Percentiles rank a stretch among this genome's conserved stretches.
phyloP scores from a whole-genome alignment of 495 filamentous ascomycete genomes.

The Darksidea phi region DNA sequence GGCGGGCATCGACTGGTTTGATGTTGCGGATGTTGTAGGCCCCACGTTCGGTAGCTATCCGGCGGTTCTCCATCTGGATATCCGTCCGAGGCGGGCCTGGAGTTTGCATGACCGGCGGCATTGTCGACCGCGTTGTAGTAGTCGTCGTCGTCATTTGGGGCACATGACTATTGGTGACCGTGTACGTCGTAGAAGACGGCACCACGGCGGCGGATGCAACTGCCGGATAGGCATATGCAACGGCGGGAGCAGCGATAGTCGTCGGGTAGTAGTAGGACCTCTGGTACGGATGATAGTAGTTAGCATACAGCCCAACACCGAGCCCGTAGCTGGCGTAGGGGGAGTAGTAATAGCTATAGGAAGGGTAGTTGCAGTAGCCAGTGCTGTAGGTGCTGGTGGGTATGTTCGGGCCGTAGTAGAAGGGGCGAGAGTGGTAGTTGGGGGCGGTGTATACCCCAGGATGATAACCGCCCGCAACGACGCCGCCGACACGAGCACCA shows the following conservation, averaged over 20 bases:
- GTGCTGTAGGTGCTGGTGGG: not conserved
- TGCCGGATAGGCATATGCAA: not conserved
- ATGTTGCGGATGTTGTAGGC: conserved; percentile 37
- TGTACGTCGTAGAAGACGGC: not conserved
- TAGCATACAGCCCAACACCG: conserved; percentile 4
- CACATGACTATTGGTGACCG: not conserved
- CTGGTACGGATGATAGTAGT: conserved; percentile 10
- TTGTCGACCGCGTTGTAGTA: not conserved
- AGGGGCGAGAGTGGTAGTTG: not conserved
- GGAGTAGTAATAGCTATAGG: conserved; percentile 1
- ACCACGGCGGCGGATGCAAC: not conserved
- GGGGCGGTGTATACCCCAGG: not conserved
- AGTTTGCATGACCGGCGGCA: conserved; percentile 9
- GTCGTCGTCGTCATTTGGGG: not conserved
- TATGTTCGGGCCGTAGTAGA: not conserved
- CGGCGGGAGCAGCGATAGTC: not conserved
- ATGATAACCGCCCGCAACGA: too few relatives aligned
- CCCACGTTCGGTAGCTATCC: conserved; percentile 38
- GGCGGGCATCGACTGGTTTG: conserved; percentile 35
- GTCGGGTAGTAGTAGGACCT: conserved; percentile 2
- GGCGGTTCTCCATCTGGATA: conserved; percentile 41
- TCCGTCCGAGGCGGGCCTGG: conserved; percentile 15
- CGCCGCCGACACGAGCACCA: too few relatives aligned
- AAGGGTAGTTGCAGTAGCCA: not conserved
- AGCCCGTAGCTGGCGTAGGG: not conserved